These are phyloP conservation scores for Cryphonectria carpinicola DNA, from an alignment of 2,329 filamentous ascomycete species.

Conservation along the genomic window DNA sequence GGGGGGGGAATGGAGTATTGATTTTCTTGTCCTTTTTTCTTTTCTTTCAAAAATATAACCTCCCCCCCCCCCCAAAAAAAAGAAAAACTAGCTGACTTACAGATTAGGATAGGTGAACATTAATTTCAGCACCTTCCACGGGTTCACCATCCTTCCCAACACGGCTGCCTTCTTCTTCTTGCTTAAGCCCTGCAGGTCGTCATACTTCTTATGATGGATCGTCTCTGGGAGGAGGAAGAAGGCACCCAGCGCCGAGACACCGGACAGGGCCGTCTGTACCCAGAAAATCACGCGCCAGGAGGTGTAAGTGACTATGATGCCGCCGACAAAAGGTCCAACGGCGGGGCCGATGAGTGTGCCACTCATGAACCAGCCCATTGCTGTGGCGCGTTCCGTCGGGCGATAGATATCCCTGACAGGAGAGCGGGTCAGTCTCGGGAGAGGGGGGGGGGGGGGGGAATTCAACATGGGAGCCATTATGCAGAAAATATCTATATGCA, in stretches of 20 bases:
- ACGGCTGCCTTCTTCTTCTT: constrained; percentile 48
- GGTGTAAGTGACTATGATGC: constrained; percentile 70
- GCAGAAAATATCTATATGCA: constrained; percentile 1
- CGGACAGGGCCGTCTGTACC: constrained; percentile 67
- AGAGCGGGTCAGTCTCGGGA: neutral
- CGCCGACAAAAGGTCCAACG: constrained; percentile 66
- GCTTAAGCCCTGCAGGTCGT: constrained; percentile 57
- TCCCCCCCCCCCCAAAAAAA: too few species aligned
- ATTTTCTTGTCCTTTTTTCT: too few species aligned
- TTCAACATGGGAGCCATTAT: too few species aligned
- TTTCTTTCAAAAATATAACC: neutral
- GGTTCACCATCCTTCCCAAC: constrained; percentile 64
- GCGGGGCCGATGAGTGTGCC: constrained; percentile 70
- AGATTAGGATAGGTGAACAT: constrained; percentile 63
- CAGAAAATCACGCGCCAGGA: constrained; percentile 73
- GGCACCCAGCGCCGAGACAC: constrained; percentile 57
- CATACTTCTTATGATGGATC: constrained; percentile 60
- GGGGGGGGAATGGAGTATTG: too few species aligned
- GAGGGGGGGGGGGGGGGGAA: too few species aligned
- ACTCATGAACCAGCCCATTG: constrained; percentile 67
- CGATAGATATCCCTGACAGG: constrained; percentile 53
- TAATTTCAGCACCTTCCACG: constrained; percentile 58
- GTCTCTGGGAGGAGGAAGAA: constrained; percentile 70
- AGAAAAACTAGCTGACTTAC: constrained; percentile 5
- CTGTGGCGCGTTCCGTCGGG: constrained; percentile 66